Evolutionary conservation across 1,284 basidiomycete species (phyloP).

Genomic region (Papiliotrema laurentii): DNA sequence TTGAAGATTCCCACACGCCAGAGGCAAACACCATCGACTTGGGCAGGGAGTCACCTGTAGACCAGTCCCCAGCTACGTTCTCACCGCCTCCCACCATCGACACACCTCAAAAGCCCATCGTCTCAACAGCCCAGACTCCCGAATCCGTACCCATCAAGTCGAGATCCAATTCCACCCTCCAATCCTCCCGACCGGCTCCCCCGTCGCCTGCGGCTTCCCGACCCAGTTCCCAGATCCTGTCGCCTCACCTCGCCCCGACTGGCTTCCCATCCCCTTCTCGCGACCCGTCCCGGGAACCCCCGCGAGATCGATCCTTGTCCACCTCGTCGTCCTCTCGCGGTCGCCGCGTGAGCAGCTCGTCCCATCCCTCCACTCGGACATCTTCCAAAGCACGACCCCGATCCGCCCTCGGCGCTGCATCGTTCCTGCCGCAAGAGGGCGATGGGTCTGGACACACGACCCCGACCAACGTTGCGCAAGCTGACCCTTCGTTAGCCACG

Average conservation of each 20-base stretch:
- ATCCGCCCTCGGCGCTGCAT: slow-evolving; percentile 12
- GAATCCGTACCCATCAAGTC: slow-evolving; percentile 12
- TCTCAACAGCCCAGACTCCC: too few relatives aligned
- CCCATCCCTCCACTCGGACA: slow-evolving; percentile 1
- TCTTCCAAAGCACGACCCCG: slow-evolving; percentile 9
- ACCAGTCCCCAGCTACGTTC: too few relatives aligned
- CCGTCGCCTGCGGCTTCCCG: slow-evolving; percentile 34
- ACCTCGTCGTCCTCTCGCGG: slow-evolving; percentile 12
- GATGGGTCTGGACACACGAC: neutral
- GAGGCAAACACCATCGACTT: too few relatives aligned
- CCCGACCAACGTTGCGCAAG: neutral
- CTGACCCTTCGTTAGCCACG: neutral
- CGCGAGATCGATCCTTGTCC: slow-evolving; percentile 16
- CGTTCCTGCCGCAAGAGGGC: slow-evolving; percentile 7
- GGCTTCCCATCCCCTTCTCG: neutral
- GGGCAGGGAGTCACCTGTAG: too few relatives aligned
- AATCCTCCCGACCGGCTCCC: slow-evolving; percentile 37
- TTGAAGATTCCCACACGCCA: too few relatives aligned
- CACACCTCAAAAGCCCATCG: too few relatives aligned
- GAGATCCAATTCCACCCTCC: slow-evolving; percentile 23
- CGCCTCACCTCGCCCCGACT: neutral
- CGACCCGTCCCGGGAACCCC: too few relatives aligned
- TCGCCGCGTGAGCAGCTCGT: slow-evolving; percentile 1
- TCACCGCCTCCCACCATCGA: too few relatives aligned
- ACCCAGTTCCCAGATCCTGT: slow-evolving; percentile 25